Conservation (phyloP, 441 rosid species). For the Jatropha podagrica region DNA sequence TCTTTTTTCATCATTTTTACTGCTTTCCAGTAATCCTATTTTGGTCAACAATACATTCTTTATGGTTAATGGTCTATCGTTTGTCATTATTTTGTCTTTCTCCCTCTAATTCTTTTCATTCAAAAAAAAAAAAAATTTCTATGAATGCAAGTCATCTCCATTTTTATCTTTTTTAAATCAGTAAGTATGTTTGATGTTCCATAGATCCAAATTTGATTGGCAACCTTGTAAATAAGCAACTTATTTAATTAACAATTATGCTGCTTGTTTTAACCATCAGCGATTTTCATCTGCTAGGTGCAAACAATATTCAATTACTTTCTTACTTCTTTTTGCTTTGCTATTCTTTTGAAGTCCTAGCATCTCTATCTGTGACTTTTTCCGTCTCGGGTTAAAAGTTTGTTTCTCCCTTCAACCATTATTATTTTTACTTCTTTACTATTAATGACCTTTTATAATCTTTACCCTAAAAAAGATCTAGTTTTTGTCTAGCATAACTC, state of each 20-base stretch:
- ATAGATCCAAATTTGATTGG: background rate
- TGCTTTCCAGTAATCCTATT: background rate
- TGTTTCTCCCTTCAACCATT: background rate
- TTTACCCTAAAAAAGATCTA: background rate
- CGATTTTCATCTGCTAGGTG: constrained; percentile 5
- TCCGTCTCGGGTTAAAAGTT: background rate
- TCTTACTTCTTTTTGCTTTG: background rate
- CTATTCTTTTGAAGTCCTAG: background rate
- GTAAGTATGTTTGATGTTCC: background rate
- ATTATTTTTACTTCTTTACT: background rate
- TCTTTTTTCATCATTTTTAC: background rate
- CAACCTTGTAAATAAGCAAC: background rate
- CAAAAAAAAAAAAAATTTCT: no score
- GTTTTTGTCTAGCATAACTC: background rate
- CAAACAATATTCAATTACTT: background rate
- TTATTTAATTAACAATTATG: background rate
- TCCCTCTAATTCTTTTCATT: background rate
- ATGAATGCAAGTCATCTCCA: background rate
- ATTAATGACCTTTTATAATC: background rate
- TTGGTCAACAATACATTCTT: background rate
- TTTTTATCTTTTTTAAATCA: background rate
- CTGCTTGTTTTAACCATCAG: background rate
- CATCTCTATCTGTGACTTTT: background rate
- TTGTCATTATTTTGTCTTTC: background rate
- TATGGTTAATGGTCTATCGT: background rate